Evolutionary conservation across 345 rosid genomes (phyloP), one percentile per base, ranked within the genome.

Genomic region (Capsella bursapastoris): DNA sequence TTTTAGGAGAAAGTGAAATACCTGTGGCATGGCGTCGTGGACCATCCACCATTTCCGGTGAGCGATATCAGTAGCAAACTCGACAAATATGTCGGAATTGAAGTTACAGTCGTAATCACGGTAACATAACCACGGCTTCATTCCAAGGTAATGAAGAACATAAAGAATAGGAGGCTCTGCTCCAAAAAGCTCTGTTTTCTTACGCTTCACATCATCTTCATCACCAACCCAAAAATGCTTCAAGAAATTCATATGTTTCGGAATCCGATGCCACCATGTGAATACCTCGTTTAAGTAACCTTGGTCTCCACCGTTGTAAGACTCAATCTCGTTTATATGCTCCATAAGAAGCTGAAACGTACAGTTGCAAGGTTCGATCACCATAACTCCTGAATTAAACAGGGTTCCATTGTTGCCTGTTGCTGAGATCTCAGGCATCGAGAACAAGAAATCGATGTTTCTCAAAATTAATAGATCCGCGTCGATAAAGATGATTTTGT

Each of bases 201-300:
- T 90, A 63, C 77, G 85, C 72, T 78, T 90, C 71, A 81, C 88
- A 66, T 82, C 89, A 59, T 90, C 93, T 60, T 82, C 84, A 47
- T 93, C 97, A 1, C 98, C 98, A 68, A 78, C 74, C 98, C 98
- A 90, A 74, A 86, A 93, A 74, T 93, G 91, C 51, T 93, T 93
- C 83, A 93, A 73, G 78, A 89, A 93, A 80, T 93, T 93, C 90
- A 93, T 89, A 53, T 86, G 93, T 48, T 76, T 85, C 10, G 97
- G 98, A 70, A 89, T 90, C 52, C 98, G 82, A 78, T 90, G 98
- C 98, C 98, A 92, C 98, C 98, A 90, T n/a, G 97, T 94, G 81
- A 88, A 94, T 16, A 91, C 84, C 79, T 94, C 97, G 35, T 94
- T 94, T 28, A 94, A 25, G 76, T 92, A 92, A 6, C 95, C 96